Conservation (phyloP, 106 monocot species). For the Gastrodia elata region DNA sequence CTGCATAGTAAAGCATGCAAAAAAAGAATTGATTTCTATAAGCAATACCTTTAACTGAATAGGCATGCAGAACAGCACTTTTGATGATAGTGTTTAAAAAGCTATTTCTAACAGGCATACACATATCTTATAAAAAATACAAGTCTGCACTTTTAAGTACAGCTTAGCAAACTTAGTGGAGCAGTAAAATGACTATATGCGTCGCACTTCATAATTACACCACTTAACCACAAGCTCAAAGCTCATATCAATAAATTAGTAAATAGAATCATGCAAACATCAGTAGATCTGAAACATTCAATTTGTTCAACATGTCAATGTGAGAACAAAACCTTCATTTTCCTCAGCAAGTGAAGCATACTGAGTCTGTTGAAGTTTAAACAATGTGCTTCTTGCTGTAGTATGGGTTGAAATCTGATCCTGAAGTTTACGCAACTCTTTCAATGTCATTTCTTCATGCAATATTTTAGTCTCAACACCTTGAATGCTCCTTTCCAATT, state of each 20-base stretch:
- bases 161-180: neutral
- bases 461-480: conserved; percentile 53
- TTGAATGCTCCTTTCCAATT: conserved; percentile 56
- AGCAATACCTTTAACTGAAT: neutral
- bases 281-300: neutral
- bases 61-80: neutral
- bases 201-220: neutral
- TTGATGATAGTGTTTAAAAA: neutral
- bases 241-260: neutral
- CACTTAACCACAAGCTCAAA: neutral
- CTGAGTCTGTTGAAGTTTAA: conserved; percentile 80
- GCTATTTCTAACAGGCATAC: neutral
- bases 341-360: conserved; percentile 92
- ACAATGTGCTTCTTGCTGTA: conserved; percentile 71
- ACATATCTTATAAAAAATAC: neutral
- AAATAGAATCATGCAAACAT: neutral
- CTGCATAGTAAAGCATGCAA: neutral
- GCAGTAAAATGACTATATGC: neutral
- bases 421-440: conserved; percentile 78
- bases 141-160: neutral
- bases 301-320: neutral
- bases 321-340: conserved; percentile 69
- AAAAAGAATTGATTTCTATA: neutral
- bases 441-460: conserved; percentile 49
- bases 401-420: conserved; percentile 64